These are phyloP conservation scores for Boletus austroedulis DNA, from an alignment of 1,284 basidiomycete species.

Conservation along the genomic window DNA sequence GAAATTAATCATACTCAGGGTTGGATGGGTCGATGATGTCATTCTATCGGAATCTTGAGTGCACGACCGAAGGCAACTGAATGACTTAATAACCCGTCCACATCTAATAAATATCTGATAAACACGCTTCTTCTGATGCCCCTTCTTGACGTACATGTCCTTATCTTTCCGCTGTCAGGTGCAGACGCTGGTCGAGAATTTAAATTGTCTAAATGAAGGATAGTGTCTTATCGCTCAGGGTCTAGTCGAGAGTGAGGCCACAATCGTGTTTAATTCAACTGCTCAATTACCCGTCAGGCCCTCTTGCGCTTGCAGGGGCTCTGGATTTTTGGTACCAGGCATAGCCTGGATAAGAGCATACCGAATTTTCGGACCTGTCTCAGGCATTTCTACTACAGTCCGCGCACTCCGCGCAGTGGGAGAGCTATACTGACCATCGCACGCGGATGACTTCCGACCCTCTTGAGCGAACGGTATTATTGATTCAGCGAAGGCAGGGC, in stretches of 20 bases:
- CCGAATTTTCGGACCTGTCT: neutral
- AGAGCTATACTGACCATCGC: slow-evolving; percentile 1
- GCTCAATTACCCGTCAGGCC: neutral
- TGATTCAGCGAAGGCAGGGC: neutral
- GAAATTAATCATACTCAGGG: slow-evolving; percentile 41
- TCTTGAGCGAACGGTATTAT: neutral
- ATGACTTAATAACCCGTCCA: neutral
- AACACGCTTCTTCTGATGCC: slow-evolving; percentile 1
- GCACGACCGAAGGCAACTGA: neutral
- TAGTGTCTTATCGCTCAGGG: slow-evolving; percentile 7
- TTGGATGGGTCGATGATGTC: slow-evolving; percentile 59
- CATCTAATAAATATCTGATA: slow-evolving; percentile 3
- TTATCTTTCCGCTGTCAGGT: slow-evolving; percentile 9
- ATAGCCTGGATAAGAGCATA: neutral
- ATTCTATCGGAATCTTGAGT: slow-evolving; percentile 2
- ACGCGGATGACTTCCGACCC: neutral
- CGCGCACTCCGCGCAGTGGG: slow-evolving; percentile 11
- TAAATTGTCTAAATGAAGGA: slow-evolving; percentile 15
- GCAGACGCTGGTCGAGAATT: slow-evolving; percentile 5
- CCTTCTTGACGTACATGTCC: slow-evolving; percentile 22
- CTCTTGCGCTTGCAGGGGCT: neutral
- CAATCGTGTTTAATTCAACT: neutral
- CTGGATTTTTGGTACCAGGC: neutral
- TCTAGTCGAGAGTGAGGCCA: neutral
- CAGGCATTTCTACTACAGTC: slow-evolving; percentile 7